Evolutionary conservation across 176 grass and related monocot genomes (phyloP).

Genomic region (Eleusine indica): DNA sequence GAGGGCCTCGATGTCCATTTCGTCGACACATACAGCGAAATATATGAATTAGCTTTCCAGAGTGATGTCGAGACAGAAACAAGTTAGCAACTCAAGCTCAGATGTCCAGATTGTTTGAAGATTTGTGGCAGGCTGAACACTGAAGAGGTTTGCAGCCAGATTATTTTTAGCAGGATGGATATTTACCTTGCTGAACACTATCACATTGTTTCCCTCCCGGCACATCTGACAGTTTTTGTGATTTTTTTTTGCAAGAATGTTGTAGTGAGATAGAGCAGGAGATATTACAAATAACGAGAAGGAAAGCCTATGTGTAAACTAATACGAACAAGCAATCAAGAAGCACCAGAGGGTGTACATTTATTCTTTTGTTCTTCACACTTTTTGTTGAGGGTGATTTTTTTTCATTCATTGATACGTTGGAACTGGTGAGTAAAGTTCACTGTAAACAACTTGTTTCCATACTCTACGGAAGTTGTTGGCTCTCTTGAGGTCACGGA

Average conservation of each 20-base stretch:
- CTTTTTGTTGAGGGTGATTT: neutral
- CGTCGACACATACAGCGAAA: constrained; percentile 77
- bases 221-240: neutral
- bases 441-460: neutral
- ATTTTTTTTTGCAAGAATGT: constrained; percentile 30
- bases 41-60: constrained; percentile 72
- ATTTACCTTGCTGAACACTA: constrained; percentile 5
- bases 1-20: constrained; percentile 93
- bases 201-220: neutral
- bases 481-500: too few relatives aligned
- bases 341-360: neutral
- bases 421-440: neutral
- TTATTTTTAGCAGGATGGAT: constrained; percentile 33
- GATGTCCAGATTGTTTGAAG: constrained; percentile 12
- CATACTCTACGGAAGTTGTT: too few relatives aligned
- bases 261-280: constrained; percentile 24
- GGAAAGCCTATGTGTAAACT: neutral
- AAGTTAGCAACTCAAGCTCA: constrained; percentile 33
- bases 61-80: constrained; percentile 39
- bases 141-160: constrained; percentile 16
- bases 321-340: neutral
- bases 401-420: neutral
- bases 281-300: constrained; percentile 25
- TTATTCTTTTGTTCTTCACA: neutral
- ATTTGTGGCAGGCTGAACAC: neutral